Base-by-base conservation (phyloP, 345 rosid genomes). In the Capsella bursapastoris region DNA sequence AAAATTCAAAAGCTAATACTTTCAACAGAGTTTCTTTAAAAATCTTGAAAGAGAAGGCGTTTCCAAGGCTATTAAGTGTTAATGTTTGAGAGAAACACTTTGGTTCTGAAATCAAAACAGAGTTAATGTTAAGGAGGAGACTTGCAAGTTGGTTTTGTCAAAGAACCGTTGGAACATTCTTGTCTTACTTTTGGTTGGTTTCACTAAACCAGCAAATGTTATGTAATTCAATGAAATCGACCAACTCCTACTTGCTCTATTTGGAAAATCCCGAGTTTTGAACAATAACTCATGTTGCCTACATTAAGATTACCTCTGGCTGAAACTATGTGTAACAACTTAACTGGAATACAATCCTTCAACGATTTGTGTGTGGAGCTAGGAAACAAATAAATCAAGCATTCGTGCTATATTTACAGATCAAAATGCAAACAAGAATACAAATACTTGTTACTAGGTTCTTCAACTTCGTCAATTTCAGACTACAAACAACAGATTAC, bases 401-500 rank as follows among this genome's bases (percentile, higher is more conserved):
- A 53, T 40, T 12, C 28, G 15, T 41, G 18, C 28, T 71, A 59
- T 59, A 71, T 71, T 13, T 71, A 71, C 75, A 71, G 45, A 71
- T 27, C 50, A 71, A 71, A 48, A 10, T 48, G 67, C 67, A 71
- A 70, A 71, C n/a, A 70, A 50, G 66, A 70, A 59, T 58, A 59
- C 58, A 58, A 58, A 70, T 47, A 70, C 57, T 22, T 58, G 48
- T 12, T 35, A 34, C 74, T 34, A 47, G 66, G 66, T 58, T 58
- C 12, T 37, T 68, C 64, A 37, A 41, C 28, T 45, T 45, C 18
- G 73, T 70, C 73, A 57, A 18, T 44, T 32, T 35, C 47, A 71
- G 66, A 80, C 86, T 76, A 80, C 81, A 72, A 68, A 72, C 72
- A 68, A 47, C 64, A 79, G 59, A 57, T 37, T 77, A 10, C 22